Evolutionary conservation across 768 basidiomycete species (phyloP).

Genomic region (Termitomyces sp.): DNA sequence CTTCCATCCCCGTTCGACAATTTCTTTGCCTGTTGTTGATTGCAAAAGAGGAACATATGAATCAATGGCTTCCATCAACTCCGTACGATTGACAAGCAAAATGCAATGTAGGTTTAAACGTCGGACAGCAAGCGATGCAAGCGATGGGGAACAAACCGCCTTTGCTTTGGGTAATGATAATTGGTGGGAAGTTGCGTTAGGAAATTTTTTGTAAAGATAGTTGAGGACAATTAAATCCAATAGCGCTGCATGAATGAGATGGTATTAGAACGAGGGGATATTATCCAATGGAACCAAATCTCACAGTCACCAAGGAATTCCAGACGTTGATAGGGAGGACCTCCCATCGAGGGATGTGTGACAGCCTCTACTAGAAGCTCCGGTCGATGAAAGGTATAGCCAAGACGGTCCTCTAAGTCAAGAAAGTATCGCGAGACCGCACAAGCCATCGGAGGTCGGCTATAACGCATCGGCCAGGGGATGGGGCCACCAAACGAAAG

Average conservation of each 20-base stretch:
- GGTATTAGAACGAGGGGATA: not conserved
- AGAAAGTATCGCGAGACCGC: conserved; percentile 45
- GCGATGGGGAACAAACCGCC: conserved; percentile 69
- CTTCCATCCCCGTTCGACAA: conserved; percentile 71
- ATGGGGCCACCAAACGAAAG: conserved; percentile 69
- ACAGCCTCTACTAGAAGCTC: conserved; percentile 70
- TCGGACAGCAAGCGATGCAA: conserved; percentile 67
- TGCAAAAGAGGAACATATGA: conserved; percentile 59
- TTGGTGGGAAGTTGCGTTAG: conserved; percentile 70
- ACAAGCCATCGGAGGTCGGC: conserved; percentile 24
- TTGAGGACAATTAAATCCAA: conserved; percentile 70
- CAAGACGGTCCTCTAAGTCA: conserved; percentile 57
- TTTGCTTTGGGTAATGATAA: conserved; percentile 68
- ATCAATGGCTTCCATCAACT: conserved; percentile 62
- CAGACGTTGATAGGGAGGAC: conserved; percentile 76
- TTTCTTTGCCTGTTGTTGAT: conserved; percentile 51
- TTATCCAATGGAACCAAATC: conserved; percentile 14
- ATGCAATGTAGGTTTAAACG: conserved; percentile 65
- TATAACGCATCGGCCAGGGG: conserved; percentile 66
- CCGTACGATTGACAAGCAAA: conserved; percentile 64
- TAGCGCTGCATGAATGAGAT: conserved; percentile 42
- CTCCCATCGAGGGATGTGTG: conserved; percentile 80
- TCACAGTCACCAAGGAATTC: conserved; percentile 90
- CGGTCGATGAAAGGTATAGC: conserved; percentile 67
- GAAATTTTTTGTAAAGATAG: conserved; percentile 68